A percentile compares a stretch with the other conserved stretches of the same genome.
Evolutionary conservation across 768 basidiomycete genomes (phyloP).

Genomic region (Pisolithus sp.): DNA sequence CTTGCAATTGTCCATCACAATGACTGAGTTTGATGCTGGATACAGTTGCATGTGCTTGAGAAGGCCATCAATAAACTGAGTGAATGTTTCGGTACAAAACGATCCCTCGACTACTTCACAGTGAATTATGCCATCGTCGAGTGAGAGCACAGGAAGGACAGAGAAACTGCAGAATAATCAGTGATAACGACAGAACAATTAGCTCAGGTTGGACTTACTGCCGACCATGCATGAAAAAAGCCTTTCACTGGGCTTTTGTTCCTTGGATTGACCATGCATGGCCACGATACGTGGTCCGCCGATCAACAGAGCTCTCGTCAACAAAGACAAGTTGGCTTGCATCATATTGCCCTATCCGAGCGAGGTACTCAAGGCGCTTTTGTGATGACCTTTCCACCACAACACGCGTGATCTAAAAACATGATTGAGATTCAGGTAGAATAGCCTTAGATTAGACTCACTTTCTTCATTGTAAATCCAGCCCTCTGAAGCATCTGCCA

Average conservation of each 20-base stretch:
- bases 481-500: no score
- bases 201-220: background rate
- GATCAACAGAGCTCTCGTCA: conserved; percentile 20
- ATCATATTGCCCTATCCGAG: background rate
- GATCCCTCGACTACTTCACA: no score
- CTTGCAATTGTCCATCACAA: conserved; percentile 34
- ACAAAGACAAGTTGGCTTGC: conserved; percentile 14
- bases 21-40: conserved; percentile 28
- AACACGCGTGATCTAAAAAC: conserved; percentile 1
- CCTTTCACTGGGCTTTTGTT: conserved; percentile 9
- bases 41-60: conserved; percentile 29
- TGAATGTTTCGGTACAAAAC: no score
- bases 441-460: background rate
- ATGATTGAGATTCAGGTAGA: background rate
- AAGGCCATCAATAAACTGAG: conserved; percentile 3
- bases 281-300: conserved; percentile 12
- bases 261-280: conserved; percentile 19
- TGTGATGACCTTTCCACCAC: background rate
- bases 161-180: no score
- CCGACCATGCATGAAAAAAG: conserved; percentile 12
- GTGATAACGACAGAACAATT: conserved; percentile 10
- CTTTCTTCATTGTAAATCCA: no score
- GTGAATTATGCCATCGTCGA: no score
- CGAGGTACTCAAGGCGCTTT: background rate
- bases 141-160: no score